Conservation (phyloP, 306 rosid genomes). For the Acmispon strigosus region DNA sequence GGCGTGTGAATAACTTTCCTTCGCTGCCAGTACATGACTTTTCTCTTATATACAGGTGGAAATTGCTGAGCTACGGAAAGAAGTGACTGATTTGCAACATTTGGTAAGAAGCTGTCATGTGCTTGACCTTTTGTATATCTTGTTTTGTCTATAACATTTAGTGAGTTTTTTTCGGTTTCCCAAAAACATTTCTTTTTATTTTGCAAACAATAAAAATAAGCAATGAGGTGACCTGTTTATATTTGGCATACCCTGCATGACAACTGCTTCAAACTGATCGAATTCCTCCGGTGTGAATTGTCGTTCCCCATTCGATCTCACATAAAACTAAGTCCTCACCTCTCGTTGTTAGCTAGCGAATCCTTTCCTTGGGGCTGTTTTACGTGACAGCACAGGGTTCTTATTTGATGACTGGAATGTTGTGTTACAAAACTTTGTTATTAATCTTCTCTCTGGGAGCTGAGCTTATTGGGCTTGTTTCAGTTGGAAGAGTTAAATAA, state of each 20-base stretch:
- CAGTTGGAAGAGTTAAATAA: constrained; percentile 67
- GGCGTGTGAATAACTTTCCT: constrained; percentile 1
- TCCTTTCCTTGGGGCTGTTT: constrained; percentile 3
- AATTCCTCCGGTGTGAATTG: not conserved
- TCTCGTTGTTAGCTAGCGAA: not conserved
- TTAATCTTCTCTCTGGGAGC: not conserved
- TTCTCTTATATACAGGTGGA: constrained; percentile 57
- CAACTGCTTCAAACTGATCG: not conserved
- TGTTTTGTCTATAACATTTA: constrained; percentile 2
- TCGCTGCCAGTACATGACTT: constrained; percentile 10
- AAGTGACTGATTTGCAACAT: constrained; percentile 40
- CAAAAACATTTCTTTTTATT: not conserved
- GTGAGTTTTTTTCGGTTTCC: not conserved
- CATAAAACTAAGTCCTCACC: not conserved
- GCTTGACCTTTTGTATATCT: not conserved
- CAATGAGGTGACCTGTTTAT: no score
- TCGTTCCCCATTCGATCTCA: not conserved
- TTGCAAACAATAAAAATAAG: not conserved
- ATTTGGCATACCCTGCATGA: not conserved
- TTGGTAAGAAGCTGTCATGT: constrained; percentile 47
- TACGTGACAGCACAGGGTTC: not conserved
- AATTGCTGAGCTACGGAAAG: constrained; percentile 41
- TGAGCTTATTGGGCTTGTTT: constrained; percentile 16
- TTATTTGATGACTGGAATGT: constrained; percentile 2
- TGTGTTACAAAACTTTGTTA: not conserved